Conservation (phyloP, 2,329 filamentous ascomycete species). For the Myotisia sp. region DNA sequence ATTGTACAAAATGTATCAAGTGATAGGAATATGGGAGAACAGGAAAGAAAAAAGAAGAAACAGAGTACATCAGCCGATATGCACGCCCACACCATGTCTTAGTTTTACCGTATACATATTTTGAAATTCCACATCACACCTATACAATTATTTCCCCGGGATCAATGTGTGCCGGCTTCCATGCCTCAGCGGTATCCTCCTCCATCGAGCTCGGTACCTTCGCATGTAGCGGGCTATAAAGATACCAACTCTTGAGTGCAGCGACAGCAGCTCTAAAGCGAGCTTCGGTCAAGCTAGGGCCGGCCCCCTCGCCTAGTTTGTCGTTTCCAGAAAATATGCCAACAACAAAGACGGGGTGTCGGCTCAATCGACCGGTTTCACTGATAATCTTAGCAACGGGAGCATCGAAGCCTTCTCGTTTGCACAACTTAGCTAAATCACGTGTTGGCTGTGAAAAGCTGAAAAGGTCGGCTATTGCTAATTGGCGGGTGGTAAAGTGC, state of each 20-base stretch:
- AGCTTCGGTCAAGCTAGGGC: constrained; percentile 61
- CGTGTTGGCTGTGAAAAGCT: constrained; percentile 69
- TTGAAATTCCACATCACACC: too few species aligned
- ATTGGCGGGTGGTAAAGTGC: constrained; percentile 67
- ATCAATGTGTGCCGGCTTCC: constrained; percentile 56
- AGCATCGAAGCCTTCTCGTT: constrained; percentile 72
- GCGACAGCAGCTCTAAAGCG: constrained; percentile 67
- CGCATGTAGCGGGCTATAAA: constrained; percentile 66
- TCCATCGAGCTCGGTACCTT: constrained; percentile 58
- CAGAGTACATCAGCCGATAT: too few species aligned
- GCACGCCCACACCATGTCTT: too few species aligned
- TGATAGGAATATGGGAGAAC: constrained; percentile 14
- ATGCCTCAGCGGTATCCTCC: constrained; percentile 44
- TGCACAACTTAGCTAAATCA: constrained; percentile 71
- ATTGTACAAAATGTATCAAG: constrained; percentile 15
- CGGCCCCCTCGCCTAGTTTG: constrained; percentile 82
- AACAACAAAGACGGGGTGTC: constrained; percentile 82
- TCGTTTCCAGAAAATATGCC: constrained; percentile 85
- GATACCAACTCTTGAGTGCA: constrained; percentile 85
- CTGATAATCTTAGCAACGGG: constrained; percentile 77
- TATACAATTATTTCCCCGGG: constrained; percentile 53
- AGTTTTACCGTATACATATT: too few species aligned
- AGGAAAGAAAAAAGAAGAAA: constrained; percentile 3
- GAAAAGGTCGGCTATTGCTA: constrained; percentile 67
- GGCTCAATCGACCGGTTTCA: constrained; percentile 75